Conservation (phyloP, 129 eudicot genomes). For the Pittosporum tobira region DNA sequence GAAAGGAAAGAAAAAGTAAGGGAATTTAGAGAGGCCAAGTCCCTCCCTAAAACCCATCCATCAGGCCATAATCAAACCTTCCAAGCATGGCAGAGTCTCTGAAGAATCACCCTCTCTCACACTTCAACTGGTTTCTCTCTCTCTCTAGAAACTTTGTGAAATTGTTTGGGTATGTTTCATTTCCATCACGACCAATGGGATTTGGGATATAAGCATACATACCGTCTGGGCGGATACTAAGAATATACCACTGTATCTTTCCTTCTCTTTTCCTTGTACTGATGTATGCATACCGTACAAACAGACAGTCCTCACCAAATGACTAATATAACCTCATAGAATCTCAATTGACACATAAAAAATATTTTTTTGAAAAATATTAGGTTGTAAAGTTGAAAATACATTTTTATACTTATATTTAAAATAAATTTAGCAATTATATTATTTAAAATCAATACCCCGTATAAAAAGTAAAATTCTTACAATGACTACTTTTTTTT, state of each 20-base stretch:
- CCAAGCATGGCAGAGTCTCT: slow-evolving; percentile 35
- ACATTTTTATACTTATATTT: too few species aligned
- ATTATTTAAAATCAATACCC: too few species aligned
- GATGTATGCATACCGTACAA: too few species aligned
- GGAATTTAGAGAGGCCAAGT: slow-evolving; percentile 67
- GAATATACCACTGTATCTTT: slow-evolving; percentile 32
- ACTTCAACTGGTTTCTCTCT: background rate
- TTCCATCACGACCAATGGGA: background rate
- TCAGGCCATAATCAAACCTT: slow-evolving; percentile 38
- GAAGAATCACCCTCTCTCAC: background rate
- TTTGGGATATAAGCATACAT: background rate
- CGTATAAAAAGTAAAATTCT: too few species aligned
- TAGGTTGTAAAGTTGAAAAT: too few species aligned
- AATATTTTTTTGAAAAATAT: too few species aligned
- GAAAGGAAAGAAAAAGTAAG: slow-evolving; percentile 8
- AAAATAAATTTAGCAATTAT: too few species aligned
- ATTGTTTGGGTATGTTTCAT: background rate
- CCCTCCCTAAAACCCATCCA: slow-evolving; percentile 55
- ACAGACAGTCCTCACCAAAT: too few species aligned
- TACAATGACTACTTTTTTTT: too few species aligned
- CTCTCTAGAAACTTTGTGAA: background rate
- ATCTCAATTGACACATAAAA: too few species aligned
- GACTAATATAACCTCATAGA: too few species aligned
- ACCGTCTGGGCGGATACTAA: background rate
- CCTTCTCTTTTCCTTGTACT: slow-evolving; percentile 6